Base-by-base conservation (phyloP, 768 basidiomycete species). In the Calocera viscosa region DNA sequence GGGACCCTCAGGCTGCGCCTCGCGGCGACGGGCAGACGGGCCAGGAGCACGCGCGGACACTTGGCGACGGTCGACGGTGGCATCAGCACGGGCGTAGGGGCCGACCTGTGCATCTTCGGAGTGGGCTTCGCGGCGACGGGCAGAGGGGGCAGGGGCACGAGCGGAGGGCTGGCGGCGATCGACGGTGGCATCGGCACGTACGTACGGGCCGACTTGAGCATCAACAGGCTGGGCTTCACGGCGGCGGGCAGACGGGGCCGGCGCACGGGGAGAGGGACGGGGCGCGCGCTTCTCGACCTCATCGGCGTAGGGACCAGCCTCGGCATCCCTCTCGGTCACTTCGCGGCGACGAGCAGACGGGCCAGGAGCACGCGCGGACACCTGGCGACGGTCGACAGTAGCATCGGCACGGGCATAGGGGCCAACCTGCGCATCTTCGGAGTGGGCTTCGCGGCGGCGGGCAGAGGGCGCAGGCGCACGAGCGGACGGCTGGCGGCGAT, bases 1-100 rank as follows among this genome's bases (percentile, higher is more conserved):
- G 53, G 53, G 53, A 26, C 53, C 53, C 53, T 60, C 53, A 60
- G 53, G 53, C 24, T 26, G 24, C 7, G 53, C 53, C 53, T 60
- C 53, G 30, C 53, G 53, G 30, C 53, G 53, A 30, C 53, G 53
- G 5, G 53, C 53, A 60, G 53, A 60, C 7, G 53, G 53, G 14
- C 14, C 53, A 10, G 53, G 53, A 26, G 53, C 53, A 22, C 53
- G 53, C 8, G 53, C 53, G 10, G 53, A 60, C 2, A 26, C 14
- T 10, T 32, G 53, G 26, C 43, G 43, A 19, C 43, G 43, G 43
- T 47, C 43, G 24, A 47, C 24, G 43, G 43, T 47, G 43, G 19
- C 53, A 28, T 60, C 53, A 16, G 5, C 53, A 19, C 53, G 30
- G 30, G 30, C 30, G 26, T 60, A 60, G 16, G 53, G 53, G 30